Percentiles rank a stretch among this genome's conserved stretches.
phyloP scores from a whole-genome alignment of 1,139 yeast species.

The Protomyces pachydermus region DNA sequence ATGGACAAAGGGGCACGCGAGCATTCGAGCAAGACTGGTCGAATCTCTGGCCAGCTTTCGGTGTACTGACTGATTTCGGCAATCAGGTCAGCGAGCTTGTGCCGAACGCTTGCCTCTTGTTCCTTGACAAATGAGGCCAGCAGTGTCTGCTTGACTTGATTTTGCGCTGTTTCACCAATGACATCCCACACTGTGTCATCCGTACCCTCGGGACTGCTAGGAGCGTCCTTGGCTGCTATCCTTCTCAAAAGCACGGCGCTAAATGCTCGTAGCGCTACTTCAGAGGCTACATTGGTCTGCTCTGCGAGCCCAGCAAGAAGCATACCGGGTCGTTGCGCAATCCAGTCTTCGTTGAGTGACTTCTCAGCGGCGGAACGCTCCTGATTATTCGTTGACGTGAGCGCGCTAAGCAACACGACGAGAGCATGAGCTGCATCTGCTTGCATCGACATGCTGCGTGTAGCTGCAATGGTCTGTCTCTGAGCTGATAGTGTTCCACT shows the following conservation, averaged over 20 bases:
- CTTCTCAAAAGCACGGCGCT: conserved; percentile 86
- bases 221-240: conserved; percentile 62
- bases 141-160: conserved; percentile 60
- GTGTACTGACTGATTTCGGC: conserved; percentile 65
- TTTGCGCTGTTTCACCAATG: conserved; percentile 54
- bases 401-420: conserved; percentile 56
- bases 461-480: neutral
- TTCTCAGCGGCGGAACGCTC: conserved; percentile 74
- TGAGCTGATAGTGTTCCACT: no score
- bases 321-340: conserved; percentile 53
- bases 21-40: conserved; percentile 30
- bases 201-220: conserved; percentile 62
- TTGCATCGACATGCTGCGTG: neutral
- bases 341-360: conserved; percentile 69
- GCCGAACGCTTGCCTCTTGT: conserved; percentile 70
- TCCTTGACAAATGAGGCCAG: conserved; percentile 67
- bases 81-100: conserved; percentile 87
- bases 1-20: conserved; percentile 52
- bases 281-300: conserved; percentile 50
- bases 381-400: conserved; percentile 72
- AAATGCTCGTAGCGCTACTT: conserved; percentile 48
- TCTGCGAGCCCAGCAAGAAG: conserved; percentile 76
- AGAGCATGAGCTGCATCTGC: conserved; percentile 49
- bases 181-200: conserved; percentile 52
- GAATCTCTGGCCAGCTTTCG: conserved; percentile 35